Evolutionary conservation across 805 yeast species (phyloP), one percentile per base, ranked within the genome.

Genomic region (Kodamaea lidongshanica): DNA sequence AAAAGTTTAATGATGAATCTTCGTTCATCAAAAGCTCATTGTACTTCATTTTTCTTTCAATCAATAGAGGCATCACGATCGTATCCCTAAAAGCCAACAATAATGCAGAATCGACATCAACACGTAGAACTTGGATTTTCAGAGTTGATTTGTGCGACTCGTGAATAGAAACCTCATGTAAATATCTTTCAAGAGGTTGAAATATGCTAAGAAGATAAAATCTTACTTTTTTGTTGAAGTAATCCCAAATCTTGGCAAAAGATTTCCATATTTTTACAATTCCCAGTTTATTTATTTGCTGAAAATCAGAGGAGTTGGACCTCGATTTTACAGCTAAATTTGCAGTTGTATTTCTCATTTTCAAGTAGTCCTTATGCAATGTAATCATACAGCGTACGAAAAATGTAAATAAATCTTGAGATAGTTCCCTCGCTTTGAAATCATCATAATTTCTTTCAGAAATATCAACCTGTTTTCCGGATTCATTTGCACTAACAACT

Each of bases 41-140:
- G 8, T 34, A 22, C 17, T 13, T 20, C n/a, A 26, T 24, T 10
- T 34, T 37, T 19, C 58, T 31, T 15, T 41, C 41, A 7, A 44
- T 28, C 7, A 57, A 36, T 17, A 45, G 39, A 2, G 65, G 62
- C 3, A 40, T 23, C 3, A 58, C 26, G 11, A 58, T 37, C 7
- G 44, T 40, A 22, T 56, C 56, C 21, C 58, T 43, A 30, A 55
- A 58, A 6, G 59, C 46, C 16, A 45, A 31, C 11, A 58, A 28
- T 7, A 58, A 31, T 4, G 48, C 37, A 14, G 34, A 45, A 30
- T 58, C 63, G 7, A 58, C 42, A 6, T 55, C 53, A 7, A 56
- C 42, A 8, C 36, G 38, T 5, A 41, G 12, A 12, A 26, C 7
- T 6, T 30, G 16, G 4, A 27, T 9, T 12, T 9, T 15, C 5